Percentiles rank a stretch among this genome's conserved stretches.
These are phyloP conservation scores for Asterella californica DNA, from an alignment of 225 moss, liverwort and hornwort genomes.

Conservation along the genomic window DNA sequence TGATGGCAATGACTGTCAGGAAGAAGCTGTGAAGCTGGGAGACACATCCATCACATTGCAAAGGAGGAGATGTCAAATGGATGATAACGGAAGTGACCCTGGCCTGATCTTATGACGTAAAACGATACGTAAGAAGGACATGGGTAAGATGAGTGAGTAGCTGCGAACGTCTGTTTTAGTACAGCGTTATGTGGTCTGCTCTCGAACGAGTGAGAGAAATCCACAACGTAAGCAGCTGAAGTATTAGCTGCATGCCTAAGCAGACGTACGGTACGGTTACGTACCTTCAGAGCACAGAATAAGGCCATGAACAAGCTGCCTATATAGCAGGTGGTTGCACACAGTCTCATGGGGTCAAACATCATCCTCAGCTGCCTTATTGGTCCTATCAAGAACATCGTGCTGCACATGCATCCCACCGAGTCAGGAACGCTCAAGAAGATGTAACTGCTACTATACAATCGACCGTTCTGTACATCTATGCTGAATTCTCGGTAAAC, in stretches of 20 bases:
- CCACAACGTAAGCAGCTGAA: too few relatives aligned
- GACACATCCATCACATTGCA: neutral
- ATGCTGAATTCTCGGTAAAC: too few relatives aligned
- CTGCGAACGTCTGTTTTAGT: too few relatives aligned
- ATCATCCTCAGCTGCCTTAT: slow-evolving; percentile 43
- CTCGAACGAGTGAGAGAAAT: neutral
- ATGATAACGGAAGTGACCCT: neutral
- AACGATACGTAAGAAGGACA: too few relatives aligned
- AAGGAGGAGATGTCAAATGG: neutral
- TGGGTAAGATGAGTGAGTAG: too few relatives aligned
- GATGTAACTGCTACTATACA: neutral
- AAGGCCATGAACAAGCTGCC: slow-evolving; percentile 40
- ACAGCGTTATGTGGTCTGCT: neutral
- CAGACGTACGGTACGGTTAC: neutral
- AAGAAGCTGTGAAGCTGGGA: slow-evolving; percentile 42
- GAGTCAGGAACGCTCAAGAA: neutral
- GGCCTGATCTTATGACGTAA: neutral
- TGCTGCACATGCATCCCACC: slow-evolving; percentile 24
- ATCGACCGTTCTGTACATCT: neutral
- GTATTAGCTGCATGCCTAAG: neutral
- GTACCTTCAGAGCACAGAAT: slow-evolving; percentile 46
- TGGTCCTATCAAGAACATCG: slow-evolving; percentile 48
- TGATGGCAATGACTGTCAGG: slow-evolving; percentile 44
- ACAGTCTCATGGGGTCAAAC: slow-evolving; percentile 41
- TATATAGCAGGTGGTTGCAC: slow-evolving; percentile 37